Evolutionary conservation across 139 green algal species (phyloP), one percentile per base, ranked within the genome.

Genomic region (Micractinium sp.): DNA sequence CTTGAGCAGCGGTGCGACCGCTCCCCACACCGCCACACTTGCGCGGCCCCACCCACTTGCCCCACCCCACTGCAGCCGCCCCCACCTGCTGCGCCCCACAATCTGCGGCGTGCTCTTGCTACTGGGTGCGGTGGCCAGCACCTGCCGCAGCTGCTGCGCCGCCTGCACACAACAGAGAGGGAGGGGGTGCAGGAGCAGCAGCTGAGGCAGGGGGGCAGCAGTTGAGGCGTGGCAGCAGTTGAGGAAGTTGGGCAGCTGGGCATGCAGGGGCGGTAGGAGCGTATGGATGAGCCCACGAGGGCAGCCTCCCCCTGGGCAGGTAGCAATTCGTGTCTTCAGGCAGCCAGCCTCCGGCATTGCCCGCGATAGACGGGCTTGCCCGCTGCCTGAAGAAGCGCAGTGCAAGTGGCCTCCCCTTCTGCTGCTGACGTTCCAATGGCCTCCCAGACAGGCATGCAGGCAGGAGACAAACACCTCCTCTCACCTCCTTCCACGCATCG

Each of bases 11-110:
- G n/a, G 14, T 39, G 74, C 74, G n/a, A 25, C 73, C 39, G 73
- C 15, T 12, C 31, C 7, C 14, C 73, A 79, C 16, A n/a, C n/a
- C n/a, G 73, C 73, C 23, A 36, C 25, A 36, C 25, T 5, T 79
- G n/a, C n/a, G 73, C 73, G 12, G 33, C n/a, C 33, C 22, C 31
- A 41, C 5, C 75, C 22, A 31, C 75, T n/a, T n/a, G n/a, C 38
- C 31, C n/a, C 14, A 22, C 7, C 31, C 33, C 22, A 25, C 13
- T 36, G 22, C 1, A 33, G 41, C 20, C 14, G 25, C 35, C 38
- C 85, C 3, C 86, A 90, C 86, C 66, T 89, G 89, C 91, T 94
- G 39, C 95, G 86, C 19, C 94, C 94, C 53, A 96, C 90, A 39
- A 95, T 76, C 61, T 88, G 69, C 4, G 87, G 83, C 60, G 29